Base-by-base conservation (phyloP, 2,329 filamentous ascomycete species). In the Pseudogymnoascus sp. region DNA sequence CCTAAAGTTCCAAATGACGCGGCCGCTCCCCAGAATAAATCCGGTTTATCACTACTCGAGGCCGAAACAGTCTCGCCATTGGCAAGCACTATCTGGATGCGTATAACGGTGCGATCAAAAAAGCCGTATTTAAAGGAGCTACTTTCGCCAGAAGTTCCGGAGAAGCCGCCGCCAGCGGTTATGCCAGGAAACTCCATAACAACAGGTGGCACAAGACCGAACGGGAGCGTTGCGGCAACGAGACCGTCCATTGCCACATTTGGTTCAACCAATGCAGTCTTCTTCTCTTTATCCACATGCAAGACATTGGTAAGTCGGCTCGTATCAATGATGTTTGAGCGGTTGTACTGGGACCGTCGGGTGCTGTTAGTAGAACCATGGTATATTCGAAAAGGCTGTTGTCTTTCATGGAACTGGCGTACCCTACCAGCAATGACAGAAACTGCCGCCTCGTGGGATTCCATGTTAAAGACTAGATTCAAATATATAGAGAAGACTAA, bases 151-250 rank as follows among this genome's bases (percentile, higher is more conserved):
- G 83, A 82, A 0, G 86, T 88, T 1, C 87, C 87, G 0, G 84
- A 80, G 70, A 87, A 89, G 0, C 84, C 86, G 2, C 87, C 87
- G 12, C 87, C 87, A 0, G 82, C 83, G 0, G 87, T 90, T 65
- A 89, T 90, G 0, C 85, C 85, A 0, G 86, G 86, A 61, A 90
- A 87, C 69, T 90, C 87, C 83, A 89, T 89, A 3, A 90, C 85
- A 0, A 90, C 85, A 0, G 81, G 82, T 0, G 82, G 86, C 0
- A 90, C 74, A 0, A 89, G 75, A 0, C 82, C 82, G 59, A 83
- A 70, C 2, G 75, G 72, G 56, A 86, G 68, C 0, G 85, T 85
- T 1, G 80, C 83, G 61, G 81, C 78, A 0, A 89, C 81, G 1
- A 90, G 77, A 0, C 76, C 75, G 64, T 88, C 86, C 86, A 90